Percentiles rank a stretch among this genome's conserved stretches.
Conservation (phyloP, 2,329 filamentous ascomycete species). For the Myriosclerotinia duriaeana region DNA sequence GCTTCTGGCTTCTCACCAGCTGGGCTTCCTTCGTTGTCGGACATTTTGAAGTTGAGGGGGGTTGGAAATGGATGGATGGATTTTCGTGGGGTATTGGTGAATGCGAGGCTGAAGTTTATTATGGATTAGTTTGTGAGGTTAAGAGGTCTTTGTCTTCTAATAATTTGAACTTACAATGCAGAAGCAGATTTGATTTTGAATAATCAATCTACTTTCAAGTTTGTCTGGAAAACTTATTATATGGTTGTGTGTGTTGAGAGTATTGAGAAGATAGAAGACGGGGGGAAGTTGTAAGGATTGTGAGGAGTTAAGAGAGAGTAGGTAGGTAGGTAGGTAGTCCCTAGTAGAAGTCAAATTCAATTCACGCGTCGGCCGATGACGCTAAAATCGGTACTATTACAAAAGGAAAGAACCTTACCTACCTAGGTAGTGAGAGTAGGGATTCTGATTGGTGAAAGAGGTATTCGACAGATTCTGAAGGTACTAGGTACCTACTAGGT, state of each 20-base stretch:
- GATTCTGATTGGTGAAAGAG: too few species aligned
- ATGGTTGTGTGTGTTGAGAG: neutral
- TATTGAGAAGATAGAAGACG: neutral
- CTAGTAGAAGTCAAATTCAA: neutral
- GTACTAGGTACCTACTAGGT: too few species aligned
- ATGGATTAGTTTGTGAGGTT: slow-evolving; percentile 5
- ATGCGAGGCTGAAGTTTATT: slow-evolving; percentile 4
- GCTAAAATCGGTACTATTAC: slow-evolving; percentile 17
- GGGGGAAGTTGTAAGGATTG: neutral
- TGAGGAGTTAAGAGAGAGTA: slow-evolving; percentile 10
- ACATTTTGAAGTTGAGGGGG: slow-evolving; percentile 33
- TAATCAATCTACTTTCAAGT: neutral
- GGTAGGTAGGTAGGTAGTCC: neutral
- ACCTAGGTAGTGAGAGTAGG: too few species aligned
- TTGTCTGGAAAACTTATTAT: neutral
- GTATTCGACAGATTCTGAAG: too few species aligned
- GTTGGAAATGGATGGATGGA: neutral
- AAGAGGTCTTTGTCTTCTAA: neutral
- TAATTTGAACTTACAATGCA: slow-evolving; percentile 17
- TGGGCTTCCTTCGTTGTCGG: slow-evolving; percentile 50
- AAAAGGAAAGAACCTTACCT: too few species aligned
- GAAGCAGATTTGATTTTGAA: neutral
- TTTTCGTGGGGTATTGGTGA: slow-evolving; percentile 9
- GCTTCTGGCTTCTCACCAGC: slow-evolving; percentile 41
- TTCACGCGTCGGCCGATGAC: slow-evolving; percentile 23